Base-by-base conservation (phyloP, 139 green algal species). In the Mesotaenium endlicherianum region DNA sequence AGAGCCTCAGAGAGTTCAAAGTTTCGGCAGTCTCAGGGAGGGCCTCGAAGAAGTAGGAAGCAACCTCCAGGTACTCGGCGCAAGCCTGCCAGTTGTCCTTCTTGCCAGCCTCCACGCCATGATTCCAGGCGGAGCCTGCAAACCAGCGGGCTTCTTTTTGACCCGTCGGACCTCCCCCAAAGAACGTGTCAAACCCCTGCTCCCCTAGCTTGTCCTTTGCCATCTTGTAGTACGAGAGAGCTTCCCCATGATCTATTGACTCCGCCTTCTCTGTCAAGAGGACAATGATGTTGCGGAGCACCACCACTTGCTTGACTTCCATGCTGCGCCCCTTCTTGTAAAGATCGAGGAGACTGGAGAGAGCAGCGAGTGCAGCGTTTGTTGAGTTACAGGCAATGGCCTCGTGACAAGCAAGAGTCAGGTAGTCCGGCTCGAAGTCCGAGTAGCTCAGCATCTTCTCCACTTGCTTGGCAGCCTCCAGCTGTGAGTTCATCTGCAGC, bases 41-140 rank as follows among this genome's bases (percentile, higher is more conserved):
- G 17, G 31, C 26, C 11, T 41, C 39, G 39, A 59, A 82, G 26
- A 82, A 77, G 20, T 82, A 41, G 40, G 75, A 17, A 1, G 75
- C 47, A 43, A 41, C 77, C 30, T 75, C 34, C 26, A 82, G 50
- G 49, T 75, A 82, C 6, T 31, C 43, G 1, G 49, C 30, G 4
- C 55, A 72, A 41, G 42, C 26, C n/a, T 36, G 38, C 49, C 50
- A 75, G 20, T 75, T 45, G 0, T 82, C 31, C 30, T 72, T 20
- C 60, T 75, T 74, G n/a, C 75, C 75, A 82, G 75, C 75, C 26
- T 82, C 75, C 77, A 82, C 31, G 55, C 75, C 75, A 82, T 75
- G 30, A 3, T 82, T 74, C 75, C 75, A 82, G 5, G 75, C 45
- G 20, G 75, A 82, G n/a, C 44, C 50, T 57, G 75, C 75, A 77